phyloP scores from a whole-genome alignment of 257 asterid genomes.

The Scutellaria galericulata region DNA sequence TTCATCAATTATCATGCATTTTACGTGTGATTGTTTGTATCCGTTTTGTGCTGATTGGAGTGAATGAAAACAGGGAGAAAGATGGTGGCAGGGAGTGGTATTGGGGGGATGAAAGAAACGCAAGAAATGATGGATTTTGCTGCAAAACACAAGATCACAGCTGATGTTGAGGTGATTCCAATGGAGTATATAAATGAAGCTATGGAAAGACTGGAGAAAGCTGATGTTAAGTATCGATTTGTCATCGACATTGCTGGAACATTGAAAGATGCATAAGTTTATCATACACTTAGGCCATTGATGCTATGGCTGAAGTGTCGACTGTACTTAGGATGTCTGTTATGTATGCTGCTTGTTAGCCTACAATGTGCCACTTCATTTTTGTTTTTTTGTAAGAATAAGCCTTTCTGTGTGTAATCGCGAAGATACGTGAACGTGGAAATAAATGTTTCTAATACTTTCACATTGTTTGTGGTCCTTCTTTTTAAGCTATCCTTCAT shows the following conservation, averaged over 20 bases:
- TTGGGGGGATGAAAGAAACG: constrained; percentile 42
- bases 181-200: constrained; percentile 42
- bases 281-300: background rate
- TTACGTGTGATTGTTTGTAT: background rate
- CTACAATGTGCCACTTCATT: no score
- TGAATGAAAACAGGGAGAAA: constrained; percentile 31
- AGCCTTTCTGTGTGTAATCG: no score
- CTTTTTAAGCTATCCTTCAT: no score
- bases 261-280: constrained; percentile 10
- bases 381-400: no score
- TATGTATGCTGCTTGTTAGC: no score
- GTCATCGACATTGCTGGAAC: constrained; percentile 41
- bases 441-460: no score
- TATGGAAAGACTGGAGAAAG: constrained; percentile 41
- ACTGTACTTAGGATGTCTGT: no score
- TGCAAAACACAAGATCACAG: constrained; percentile 42
- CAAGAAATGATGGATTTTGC: constrained; percentile 43
- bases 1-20: background rate
- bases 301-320: no score
- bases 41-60: background rate
- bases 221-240: constrained; percentile 44
- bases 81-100: constrained; percentile 39
- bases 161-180: constrained; percentile 43
- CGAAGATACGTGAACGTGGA: no score
- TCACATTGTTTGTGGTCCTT: no score